Evolutionary conservation across 2,329 filamentous ascomycete species (phyloP).

Genomic region (Gaeumannomyces tritici): DNA sequence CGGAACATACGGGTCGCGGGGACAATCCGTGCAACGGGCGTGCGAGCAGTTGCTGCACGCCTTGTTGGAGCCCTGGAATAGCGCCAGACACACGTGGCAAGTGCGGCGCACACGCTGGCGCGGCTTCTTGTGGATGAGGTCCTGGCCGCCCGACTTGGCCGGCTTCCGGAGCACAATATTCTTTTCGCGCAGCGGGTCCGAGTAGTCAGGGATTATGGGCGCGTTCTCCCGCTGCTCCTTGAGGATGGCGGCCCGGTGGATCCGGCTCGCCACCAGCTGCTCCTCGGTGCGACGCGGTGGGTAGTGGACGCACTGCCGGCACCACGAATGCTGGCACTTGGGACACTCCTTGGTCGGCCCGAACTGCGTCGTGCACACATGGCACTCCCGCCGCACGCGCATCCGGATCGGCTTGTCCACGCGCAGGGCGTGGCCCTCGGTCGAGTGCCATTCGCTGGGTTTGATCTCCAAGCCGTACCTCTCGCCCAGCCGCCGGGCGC

Average conservation of each 20-base stretch:
- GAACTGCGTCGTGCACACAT: slow-evolving; percentile 69
- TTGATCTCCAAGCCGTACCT: slow-evolving; percentile 47
- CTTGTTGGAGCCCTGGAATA: slow-evolving; percentile 51
- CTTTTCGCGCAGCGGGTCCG: slow-evolving; percentile 30
- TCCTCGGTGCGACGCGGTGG: slow-evolving; percentile 56
- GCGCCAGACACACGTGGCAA: slow-evolving; percentile 63
- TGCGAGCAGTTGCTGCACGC: slow-evolving; percentile 62
- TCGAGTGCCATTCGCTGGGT: slow-evolving; percentile 41
- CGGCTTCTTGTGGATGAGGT: slow-evolving; percentile 61
- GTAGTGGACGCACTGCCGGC: slow-evolving; percentile 69
- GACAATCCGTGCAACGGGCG: slow-evolving; percentile 69
- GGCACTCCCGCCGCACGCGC: slow-evolving; percentile 70
- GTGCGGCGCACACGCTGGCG: slow-evolving; percentile 64
- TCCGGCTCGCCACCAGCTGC: slow-evolving; percentile 41
- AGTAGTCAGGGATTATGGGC: slow-evolving; percentile 41
- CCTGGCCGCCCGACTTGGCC: slow-evolving; percentile 56
- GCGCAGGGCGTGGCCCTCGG: slow-evolving; percentile 47
- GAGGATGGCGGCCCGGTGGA: slow-evolving; percentile 36
- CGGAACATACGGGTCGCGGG: slow-evolving; percentile 68
- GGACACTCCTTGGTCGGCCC: slow-evolving; percentile 63
- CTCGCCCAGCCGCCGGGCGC: slow-evolving; percentile 44
- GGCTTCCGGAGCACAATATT: slow-evolving; percentile 51
- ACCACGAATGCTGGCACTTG: slow-evolving; percentile 70
- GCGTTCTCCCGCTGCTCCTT: slow-evolving; percentile 50
- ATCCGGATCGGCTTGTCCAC: slow-evolving; percentile 70